Evolutionary conservation across 192 early-diverging fungal genomes (phyloP).

Genomic region (Radiomyces spectabilis): DNA sequence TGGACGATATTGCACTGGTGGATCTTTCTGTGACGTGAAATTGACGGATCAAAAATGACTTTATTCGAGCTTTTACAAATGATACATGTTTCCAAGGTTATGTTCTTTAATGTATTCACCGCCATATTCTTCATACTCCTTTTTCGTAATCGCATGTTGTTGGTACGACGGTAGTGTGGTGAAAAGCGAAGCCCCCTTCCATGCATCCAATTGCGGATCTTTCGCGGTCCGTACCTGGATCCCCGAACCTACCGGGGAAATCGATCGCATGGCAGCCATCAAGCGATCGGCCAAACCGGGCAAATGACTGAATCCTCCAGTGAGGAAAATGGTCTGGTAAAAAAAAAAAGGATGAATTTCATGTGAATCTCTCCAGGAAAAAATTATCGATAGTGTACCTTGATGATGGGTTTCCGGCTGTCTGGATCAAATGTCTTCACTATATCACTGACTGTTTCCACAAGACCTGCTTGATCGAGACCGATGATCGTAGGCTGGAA

Average conservation of each 20-base stretch:
- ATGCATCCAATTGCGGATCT: slow-evolving; percentile 73
- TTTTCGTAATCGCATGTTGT: slow-evolving; percentile 49
- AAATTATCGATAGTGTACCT: slow-evolving; percentile 31
- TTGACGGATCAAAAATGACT: too few species aligned
- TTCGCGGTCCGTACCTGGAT: slow-evolving; percentile 50
- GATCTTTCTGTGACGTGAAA: too few species aligned
- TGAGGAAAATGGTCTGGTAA: slow-evolving; percentile 60
- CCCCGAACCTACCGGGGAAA: slow-evolving; percentile 51
- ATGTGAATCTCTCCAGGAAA: background rate
- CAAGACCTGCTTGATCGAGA: slow-evolving; percentile 81
- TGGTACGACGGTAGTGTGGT: slow-evolving; percentile 30
- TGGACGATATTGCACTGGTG: too few species aligned
- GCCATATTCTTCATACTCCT: slow-evolving; percentile 79
- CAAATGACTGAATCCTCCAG: slow-evolving; percentile 66
- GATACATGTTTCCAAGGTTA: slow-evolving; percentile 63
- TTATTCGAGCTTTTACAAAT: too few species aligned
- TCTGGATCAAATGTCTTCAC: slow-evolving; percentile 46
- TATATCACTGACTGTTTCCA: slow-evolving; percentile 68
- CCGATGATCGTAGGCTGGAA: slow-evolving; percentile 86
- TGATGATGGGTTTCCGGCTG: slow-evolving; percentile 35
- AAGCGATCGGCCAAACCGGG: slow-evolving; percentile 63
- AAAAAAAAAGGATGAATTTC: background rate
- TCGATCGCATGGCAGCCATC: slow-evolving; percentile 47
- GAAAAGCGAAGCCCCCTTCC: slow-evolving; percentile 80
- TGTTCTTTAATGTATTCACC: slow-evolving; percentile 84